phyloP scores from a whole-genome alignment of 2,329 filamentous ascomycete genomes.

The Apiospora phragmitis region DNA sequence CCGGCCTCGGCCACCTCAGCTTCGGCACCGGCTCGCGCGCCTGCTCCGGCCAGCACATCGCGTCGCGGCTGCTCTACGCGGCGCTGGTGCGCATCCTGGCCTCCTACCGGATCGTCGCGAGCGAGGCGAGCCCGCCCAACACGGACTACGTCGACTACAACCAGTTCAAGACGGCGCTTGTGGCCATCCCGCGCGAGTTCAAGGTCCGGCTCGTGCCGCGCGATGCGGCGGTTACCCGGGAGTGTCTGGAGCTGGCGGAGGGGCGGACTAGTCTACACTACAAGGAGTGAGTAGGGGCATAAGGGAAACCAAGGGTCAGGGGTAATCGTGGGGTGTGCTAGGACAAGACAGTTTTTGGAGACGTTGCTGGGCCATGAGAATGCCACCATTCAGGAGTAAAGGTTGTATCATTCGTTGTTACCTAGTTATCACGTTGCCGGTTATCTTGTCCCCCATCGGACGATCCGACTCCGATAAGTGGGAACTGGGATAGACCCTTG shows the following conservation, averaged over 20 bases:
- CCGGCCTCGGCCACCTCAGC: conserved; percentile 43
- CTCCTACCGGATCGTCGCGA: conserved; percentile 50
- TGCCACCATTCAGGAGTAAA: too few species aligned
- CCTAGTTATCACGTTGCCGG: too few species aligned
- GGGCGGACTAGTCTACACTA: conserved; percentile 49
- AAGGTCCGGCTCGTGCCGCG: conserved; percentile 57
- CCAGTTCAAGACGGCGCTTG: conserved; percentile 57
- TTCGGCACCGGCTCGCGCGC: conserved; percentile 53
- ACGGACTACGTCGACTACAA: conserved; percentile 65
- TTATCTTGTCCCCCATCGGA: too few species aligned
- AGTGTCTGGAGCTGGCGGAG: conserved; percentile 44
- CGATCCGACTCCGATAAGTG: too few species aligned
- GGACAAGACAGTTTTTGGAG: background rate
- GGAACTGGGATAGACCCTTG: too few species aligned
- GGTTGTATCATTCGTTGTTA: too few species aligned
- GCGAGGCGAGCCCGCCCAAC: conserved; percentile 51
- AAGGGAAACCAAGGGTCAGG: background rate
- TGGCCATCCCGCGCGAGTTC: conserved; percentile 60
- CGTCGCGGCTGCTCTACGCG: conserved; percentile 48
- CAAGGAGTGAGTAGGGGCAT: conserved; percentile 33
- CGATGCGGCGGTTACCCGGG: conserved; percentile 37
- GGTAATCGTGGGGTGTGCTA: too few species aligned
- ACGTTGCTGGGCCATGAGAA: too few species aligned
- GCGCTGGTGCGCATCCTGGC: conserved; percentile 50
- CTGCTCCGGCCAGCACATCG: conserved; percentile 53